Base-by-base conservation (phyloP, 2,329 filamentous ascomycete species). In the Ophiostoma angusticollis region DNA sequence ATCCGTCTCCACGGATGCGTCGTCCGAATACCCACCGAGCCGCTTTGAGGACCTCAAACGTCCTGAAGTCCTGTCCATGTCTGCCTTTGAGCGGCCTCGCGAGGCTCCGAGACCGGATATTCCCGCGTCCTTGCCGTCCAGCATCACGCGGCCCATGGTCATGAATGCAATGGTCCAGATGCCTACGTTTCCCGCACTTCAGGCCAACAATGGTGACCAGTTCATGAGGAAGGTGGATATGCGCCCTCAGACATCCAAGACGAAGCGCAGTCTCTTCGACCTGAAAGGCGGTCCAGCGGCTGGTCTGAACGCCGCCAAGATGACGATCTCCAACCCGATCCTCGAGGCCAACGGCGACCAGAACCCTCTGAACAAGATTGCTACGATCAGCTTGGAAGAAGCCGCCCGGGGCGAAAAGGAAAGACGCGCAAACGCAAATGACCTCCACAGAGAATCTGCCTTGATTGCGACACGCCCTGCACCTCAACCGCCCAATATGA, bases 261-360 rank as follows among this genome's bases (percentile, higher is more conserved):
- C 46, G 4, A 60, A 57, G 41, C 56, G 51, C 39, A 42, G 48
- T 23, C 47, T 57, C 17, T 49, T 53, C n/a, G 49, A 47, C 28
- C 42, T 45, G 2, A 53, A 47, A 14, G 47, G 49, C 1, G 49
- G 44, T 14, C 44, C 52, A 5, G 52, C 49, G 9, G 52, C 51
- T 6, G 59, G 28, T 8, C n/a, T 17, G 9, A 22, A 21, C 16
- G 29, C 16, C 13, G 39, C 58, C 7, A 70, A 63, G 41, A 45
- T 67, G 14, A 49, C 51, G 5, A 74, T 74, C 24, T 73, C 70
- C 9, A 57, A 60, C 11, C 70, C 71, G 1, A 60, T 74, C 25
- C 47, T 70, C 11, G 54, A 59, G 43, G 45, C 54, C 28, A 51
- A 59, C 24, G 51, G 50, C 17, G 57, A 56, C 18, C 47, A 53